Evolutionary conservation across 306 rosid genomes (phyloP).

Genomic region (Prinsepia uniflora): DNA sequence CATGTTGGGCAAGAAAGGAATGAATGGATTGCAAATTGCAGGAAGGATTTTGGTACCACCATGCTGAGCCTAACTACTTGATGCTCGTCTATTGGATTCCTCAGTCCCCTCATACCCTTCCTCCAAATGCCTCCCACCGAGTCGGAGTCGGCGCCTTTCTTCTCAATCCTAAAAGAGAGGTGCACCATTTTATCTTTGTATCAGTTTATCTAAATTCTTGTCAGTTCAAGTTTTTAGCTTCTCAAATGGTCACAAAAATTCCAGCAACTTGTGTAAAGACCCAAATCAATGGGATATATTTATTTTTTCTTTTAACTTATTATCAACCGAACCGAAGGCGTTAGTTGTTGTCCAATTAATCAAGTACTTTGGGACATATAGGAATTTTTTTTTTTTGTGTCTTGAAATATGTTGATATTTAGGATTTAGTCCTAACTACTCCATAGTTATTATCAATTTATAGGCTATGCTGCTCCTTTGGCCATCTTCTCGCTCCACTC

Average conservation of each 20-base stretch:
- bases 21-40: conserved; percentile 11
- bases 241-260: neutral
- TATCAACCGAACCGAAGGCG: neutral
- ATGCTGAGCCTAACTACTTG: conserved; percentile 76
- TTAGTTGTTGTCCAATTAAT: neutral
- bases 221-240: neutral
- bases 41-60: conserved; percentile 93
- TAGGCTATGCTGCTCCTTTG: no score
- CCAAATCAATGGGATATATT: no score
- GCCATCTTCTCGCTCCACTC: no score
- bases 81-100: conserved; percentile 90
- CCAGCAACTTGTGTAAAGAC: no score
- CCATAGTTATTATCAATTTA: no score
- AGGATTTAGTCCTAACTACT: no score
- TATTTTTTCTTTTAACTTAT: no score
- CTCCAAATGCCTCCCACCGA: conserved; percentile 48
- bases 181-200: neutral
- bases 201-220: neutral
- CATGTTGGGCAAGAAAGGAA: neutral
- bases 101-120: conserved; percentile 48
- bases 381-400: no score
- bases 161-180: conserved; percentile 1
- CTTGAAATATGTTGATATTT: no score
- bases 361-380: no score
- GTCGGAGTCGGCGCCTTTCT: conserved; percentile 13